Percentiles rank a stretch among this genome's conserved stretches.
Evolutionary conservation across 2,329 filamentous ascomycete species (phyloP).

Genomic region (Diaporthe destruens): DNA sequence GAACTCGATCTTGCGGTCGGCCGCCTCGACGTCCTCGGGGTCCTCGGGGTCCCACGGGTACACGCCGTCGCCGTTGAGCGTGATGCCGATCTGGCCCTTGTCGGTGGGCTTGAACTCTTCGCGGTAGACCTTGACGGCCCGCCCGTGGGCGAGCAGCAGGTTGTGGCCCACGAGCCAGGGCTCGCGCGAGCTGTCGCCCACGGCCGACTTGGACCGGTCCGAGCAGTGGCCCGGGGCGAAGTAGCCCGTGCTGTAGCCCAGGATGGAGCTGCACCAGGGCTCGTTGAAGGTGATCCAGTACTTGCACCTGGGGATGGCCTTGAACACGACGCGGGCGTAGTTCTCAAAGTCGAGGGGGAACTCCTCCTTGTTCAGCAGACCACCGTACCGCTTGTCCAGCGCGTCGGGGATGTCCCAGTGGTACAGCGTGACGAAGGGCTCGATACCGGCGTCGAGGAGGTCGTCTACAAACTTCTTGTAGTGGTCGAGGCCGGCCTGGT

Average conservation of each 20-base stretch:
- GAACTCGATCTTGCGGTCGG: constrained; percentile 86
- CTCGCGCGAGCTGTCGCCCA: constrained; percentile 81
- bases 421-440: constrained; percentile 84
- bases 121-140: constrained; percentile 84
- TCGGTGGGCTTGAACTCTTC: constrained; percentile 82
- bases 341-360: constrained; percentile 85
- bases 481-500: constrained; percentile 81
- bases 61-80: constrained; percentile 85
- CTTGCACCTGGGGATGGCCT: constrained; percentile 81
- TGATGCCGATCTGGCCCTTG: constrained; percentile 87
- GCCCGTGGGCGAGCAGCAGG: constrained; percentile 82
- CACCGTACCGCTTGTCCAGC: constrained; percentile 84
- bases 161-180: constrained; percentile 88
- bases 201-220: constrained; percentile 76
- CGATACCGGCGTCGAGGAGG: constrained; percentile 80
- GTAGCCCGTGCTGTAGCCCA: constrained; percentile 82
- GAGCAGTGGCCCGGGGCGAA: constrained; percentile 88
- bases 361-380: constrained; percentile 83
- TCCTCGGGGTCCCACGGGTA: constrained; percentile 87
- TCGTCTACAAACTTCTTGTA: constrained; percentile 85
- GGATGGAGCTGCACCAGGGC: constrained; percentile 85
- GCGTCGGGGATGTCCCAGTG: constrained; percentile 90
- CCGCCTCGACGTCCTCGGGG: constrained; percentile 80
- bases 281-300: constrained; percentile 94
- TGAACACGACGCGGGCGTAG: constrained; percentile 83